Conservation (phyloP, 1,284 basidiomycete genomes). For the Clitocybe nebularis region DNA sequence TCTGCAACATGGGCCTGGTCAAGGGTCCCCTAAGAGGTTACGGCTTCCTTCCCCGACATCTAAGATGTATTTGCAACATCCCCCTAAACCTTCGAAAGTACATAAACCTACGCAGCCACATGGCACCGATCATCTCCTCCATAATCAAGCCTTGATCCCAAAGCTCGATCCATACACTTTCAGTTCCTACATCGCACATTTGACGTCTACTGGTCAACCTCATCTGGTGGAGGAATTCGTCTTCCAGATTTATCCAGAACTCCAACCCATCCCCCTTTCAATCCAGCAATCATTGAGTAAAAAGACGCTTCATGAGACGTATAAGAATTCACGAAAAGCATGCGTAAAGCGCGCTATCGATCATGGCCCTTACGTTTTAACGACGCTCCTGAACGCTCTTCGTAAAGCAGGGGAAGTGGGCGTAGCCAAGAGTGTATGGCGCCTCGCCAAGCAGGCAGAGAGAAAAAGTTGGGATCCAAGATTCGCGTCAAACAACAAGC, state of each 20-base stretch:
- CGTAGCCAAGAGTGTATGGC: slow-evolving; percentile 62
- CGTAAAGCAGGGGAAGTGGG: slow-evolving; percentile 51
- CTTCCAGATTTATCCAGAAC: slow-evolving; percentile 52
- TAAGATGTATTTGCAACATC: background rate
- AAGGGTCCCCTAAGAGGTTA: background rate
- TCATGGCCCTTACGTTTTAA: slow-evolving; percentile 59
- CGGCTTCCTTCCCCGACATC: background rate
- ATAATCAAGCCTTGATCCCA: no score
- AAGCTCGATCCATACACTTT: slow-evolving; percentile 44
- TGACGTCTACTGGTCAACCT: slow-evolving; percentile 48
- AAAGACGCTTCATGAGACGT: slow-evolving; percentile 11
- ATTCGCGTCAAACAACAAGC: slow-evolving; percentile 20
- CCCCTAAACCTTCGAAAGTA: background rate
- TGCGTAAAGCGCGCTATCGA: slow-evolving; percentile 38
- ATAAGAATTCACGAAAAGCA: slow-evolving; percentile 22
- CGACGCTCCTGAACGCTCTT: slow-evolving; percentile 56
- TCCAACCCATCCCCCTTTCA: slow-evolving; percentile 38
- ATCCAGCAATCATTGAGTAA: slow-evolving; percentile 14
- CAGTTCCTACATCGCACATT: slow-evolving; percentile 48
- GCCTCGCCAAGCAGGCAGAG: slow-evolving; percentile 53
- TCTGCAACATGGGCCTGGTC: background rate
- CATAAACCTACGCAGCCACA: background rate
- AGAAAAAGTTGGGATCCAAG: slow-evolving; percentile 41
- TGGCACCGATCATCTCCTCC: slow-evolving; percentile 4
- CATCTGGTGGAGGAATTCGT: slow-evolving; percentile 40